Percentiles rank a stretch among this genome's conserved stretches.
phyloP scores from a whole-genome alignment of 179 eudicot genomes.

The Spergularia azorica region DNA sequence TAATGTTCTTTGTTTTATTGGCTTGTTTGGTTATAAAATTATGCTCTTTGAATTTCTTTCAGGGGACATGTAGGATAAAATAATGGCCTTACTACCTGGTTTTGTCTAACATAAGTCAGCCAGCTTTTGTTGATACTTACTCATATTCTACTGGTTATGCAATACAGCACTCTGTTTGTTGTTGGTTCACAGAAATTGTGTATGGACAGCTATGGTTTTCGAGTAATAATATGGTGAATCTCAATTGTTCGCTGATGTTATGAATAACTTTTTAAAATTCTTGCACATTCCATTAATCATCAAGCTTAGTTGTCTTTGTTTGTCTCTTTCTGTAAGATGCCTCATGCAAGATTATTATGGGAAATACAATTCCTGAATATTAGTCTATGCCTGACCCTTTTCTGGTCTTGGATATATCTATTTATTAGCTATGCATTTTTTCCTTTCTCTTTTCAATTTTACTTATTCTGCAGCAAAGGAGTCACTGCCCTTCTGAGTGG shows the following conservation, averaged over 20 bases:
- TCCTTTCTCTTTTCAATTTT: too few species aligned
- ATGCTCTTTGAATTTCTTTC: conserved; percentile 1
- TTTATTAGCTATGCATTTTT: too few species aligned
- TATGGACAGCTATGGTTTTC: not conserved
- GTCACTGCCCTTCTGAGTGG: not conserved
- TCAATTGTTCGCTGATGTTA: not conserved
- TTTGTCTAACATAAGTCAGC: too few species aligned
- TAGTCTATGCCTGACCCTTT: not conserved
- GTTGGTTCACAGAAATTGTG: not conserved
- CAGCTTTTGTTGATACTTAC: too few species aligned
- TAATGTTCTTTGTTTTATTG: conserved; percentile 29
- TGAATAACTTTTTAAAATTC: not conserved
- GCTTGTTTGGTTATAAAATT: not conserved
- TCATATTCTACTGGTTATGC: too few species aligned
- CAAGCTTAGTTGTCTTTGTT: not conserved
- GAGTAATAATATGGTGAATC: not conserved
- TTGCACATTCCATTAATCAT: not conserved
- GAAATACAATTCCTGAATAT: not conserved
- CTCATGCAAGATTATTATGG: not conserved
- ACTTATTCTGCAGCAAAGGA: too few species aligned
- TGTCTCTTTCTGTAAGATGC: not conserved
- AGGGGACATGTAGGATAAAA: not conserved
- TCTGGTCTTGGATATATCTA: too few species aligned
- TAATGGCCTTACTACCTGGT: conserved; percentile 4
- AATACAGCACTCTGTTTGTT: too few species aligned